phyloP scores from a whole-genome alignment of 129 eudicot species.

The Flaveria bidentis region DNA sequence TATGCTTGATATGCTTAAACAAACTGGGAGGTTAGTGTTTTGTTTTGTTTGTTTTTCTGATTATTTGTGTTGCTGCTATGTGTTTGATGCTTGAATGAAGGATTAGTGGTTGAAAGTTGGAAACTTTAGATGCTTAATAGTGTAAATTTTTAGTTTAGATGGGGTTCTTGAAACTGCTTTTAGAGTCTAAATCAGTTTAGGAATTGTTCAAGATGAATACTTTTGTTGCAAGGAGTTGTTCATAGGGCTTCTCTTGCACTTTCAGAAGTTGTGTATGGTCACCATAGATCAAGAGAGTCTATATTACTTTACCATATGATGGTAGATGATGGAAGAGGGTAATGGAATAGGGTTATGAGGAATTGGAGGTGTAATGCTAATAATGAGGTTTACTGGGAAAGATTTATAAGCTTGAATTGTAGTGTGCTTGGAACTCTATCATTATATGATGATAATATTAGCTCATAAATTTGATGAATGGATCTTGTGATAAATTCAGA shows the following conservation, averaged over 20 bases:
- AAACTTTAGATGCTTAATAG: background rate
- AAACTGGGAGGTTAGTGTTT: constrained; percentile 71
- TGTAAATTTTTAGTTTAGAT: background rate
- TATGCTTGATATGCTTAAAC: constrained; percentile 98
- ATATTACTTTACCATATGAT: background rate
- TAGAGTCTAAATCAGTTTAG: background rate
- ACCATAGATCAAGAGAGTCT: background rate
- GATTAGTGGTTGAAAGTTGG: constrained; percentile 13
- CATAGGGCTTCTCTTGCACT: background rate
- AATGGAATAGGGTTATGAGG: background rate
- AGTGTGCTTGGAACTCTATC: background rate
- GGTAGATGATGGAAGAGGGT: constrained; percentile 12
- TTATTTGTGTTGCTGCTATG: constrained; percentile 3
- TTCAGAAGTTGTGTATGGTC: background rate
- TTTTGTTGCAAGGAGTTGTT: constrained; percentile 15
- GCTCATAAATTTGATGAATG: background rate
- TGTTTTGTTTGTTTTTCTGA: background rate
- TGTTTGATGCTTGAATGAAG: background rate
- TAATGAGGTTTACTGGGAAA: background rate
- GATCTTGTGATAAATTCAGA: too few relatives aligned
- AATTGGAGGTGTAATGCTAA: background rate
- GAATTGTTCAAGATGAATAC: background rate
- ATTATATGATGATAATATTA: constrained; percentile 6
- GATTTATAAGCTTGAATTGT: constrained; percentile 15
- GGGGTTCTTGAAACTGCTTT: background rate